Evolutionary conservation across 371 early-diverging fungal genomes (phyloP).

Genomic region (Mortierella sp.): DNA sequence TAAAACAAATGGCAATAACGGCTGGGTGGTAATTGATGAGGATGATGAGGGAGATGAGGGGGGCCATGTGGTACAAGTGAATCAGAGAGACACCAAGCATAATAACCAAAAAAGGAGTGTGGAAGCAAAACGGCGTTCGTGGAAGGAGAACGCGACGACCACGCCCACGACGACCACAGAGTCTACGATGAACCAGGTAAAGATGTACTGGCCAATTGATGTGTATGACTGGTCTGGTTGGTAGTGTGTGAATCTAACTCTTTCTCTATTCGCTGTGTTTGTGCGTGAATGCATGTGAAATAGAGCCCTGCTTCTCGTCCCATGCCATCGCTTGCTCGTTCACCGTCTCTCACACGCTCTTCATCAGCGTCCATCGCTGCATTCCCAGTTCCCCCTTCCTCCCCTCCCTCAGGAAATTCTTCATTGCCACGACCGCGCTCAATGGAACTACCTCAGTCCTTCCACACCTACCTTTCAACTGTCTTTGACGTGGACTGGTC

Average conservation of each 20-base stretch:
- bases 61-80: not conserved
- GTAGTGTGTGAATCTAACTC: not conserved
- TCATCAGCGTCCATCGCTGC: not conserved
- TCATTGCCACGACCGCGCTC: constrained; percentile 32
- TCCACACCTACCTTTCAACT: constrained; percentile 29
- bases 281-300: no score
- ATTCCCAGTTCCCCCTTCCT: not conserved
- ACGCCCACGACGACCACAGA: not conserved
- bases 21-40: not conserved
- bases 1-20: not conserved
- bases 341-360: not conserved
- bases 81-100: not conserved
- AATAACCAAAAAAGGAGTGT: not conserved
- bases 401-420: not conserved
- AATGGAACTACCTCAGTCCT: constrained; percentile 35
- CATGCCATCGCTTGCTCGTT: not conserved
- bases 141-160: not conserved
- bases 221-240: not conserved
- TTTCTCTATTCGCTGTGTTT: not conserved
- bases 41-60: not conserved
- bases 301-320: constrained; percentile 1
- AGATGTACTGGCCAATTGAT: not conserved
- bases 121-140: not conserved
- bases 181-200: not conserved
- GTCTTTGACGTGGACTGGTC: constrained; percentile 52